phyloP scores from a whole-genome alignment of 805 yeast species.

The Blastobotrys parvus region DNA sequence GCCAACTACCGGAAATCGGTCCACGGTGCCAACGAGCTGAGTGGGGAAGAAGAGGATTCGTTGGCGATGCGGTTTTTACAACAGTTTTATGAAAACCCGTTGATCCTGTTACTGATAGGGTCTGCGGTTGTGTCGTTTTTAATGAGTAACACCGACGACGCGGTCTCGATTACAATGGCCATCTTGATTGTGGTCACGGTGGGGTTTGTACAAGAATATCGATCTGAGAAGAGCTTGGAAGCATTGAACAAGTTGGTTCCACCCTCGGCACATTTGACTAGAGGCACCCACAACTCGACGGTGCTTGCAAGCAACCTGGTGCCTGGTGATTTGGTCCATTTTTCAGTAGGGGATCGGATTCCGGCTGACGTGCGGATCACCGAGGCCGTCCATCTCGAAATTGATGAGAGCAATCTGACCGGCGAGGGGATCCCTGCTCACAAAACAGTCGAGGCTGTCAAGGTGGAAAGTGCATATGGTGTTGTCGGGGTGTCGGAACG shows the following conservation, averaged over 20 bases:
- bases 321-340: conserved; percentile 91
- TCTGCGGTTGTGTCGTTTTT: conserved; percentile 80
- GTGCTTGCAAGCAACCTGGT: conserved; percentile 82
- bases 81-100: conserved; percentile 83
- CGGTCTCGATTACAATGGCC: conserved; percentile 87
- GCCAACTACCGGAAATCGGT: conserved; percentile 59
- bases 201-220: conserved; percentile 94
- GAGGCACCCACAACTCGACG: conserved; percentile 71
- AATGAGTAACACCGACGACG: conserved; percentile 96
- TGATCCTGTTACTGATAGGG: conserved; percentile 79
- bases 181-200: conserved; percentile 90
- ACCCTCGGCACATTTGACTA: conserved; percentile 86
- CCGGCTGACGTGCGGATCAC: conserved; percentile 90
- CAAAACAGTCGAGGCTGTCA: conserved; percentile 41
- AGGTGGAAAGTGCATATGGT: conserved; percentile 24
- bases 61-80: conserved; percentile 62
- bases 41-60: conserved; percentile 66
- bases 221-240: conserved; percentile 89
- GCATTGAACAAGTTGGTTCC: conserved; percentile 92
- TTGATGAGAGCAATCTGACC: conserved; percentile 91
- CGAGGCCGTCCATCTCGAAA: conserved; percentile 67
- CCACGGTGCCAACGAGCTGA: conserved; percentile 77
- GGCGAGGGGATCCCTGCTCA: conserved; percentile 90
- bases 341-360: conserved; percentile 86
- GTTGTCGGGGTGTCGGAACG: conserved; percentile 55